phyloP scores from a whole-genome alignment of 1,139 yeast species.

The Saccharomycopsis hybrid region DNA sequence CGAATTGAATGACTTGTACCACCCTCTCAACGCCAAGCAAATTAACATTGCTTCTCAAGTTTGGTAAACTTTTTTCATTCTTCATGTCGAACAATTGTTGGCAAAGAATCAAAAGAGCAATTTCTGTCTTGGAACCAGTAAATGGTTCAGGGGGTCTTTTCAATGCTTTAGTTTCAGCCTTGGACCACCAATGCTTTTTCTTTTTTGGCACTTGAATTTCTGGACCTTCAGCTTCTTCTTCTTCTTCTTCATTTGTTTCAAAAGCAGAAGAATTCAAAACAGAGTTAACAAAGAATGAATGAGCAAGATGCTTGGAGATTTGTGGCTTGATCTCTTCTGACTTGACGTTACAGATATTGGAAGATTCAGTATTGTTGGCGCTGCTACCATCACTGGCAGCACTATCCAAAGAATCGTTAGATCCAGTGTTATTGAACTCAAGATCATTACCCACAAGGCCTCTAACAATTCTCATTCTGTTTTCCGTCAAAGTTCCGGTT shows the following conservation, averaged over 20 bases:
- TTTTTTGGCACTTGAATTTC: conserved; percentile 1
- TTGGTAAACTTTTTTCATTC: conserved; percentile 34
- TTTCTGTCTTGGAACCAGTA: conserved; percentile 91
- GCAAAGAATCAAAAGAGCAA: conserved; percentile 74
- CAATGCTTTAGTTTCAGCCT: conserved; percentile 20
- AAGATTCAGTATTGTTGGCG: conserved; percentile 1
- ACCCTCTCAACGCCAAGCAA: conserved; percentile 33
- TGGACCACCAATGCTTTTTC: conserved; percentile 9
- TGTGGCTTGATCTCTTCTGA: conserved; percentile 31
- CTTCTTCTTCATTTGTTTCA: conserved; percentile 45
- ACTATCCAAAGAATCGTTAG: conserved; percentile 19
- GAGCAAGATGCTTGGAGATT: conserved; percentile 33
- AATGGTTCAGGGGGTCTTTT: conserved; percentile 47
- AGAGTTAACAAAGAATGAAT: conserved; percentile 52
- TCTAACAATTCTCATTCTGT: conserved; percentile 80
- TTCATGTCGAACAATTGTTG: conserved; percentile 46
- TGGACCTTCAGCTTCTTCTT: conserved; percentile 21
- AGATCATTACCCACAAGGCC: conserved; percentile 50
- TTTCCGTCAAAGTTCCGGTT: conserved; percentile 94
- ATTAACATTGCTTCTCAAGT: conserved; percentile 32
- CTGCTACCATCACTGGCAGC: conserved; percentile 24
- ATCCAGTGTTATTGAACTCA: conserved; percentile 40
- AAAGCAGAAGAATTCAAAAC: conserved; percentile 84
- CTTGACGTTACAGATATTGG: conserved; percentile 13
- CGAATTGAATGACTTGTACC: conserved; percentile 81